Conservation (phyloP, 2,329 filamentous ascomycete species). For the Aspergillus sp. region DNA sequence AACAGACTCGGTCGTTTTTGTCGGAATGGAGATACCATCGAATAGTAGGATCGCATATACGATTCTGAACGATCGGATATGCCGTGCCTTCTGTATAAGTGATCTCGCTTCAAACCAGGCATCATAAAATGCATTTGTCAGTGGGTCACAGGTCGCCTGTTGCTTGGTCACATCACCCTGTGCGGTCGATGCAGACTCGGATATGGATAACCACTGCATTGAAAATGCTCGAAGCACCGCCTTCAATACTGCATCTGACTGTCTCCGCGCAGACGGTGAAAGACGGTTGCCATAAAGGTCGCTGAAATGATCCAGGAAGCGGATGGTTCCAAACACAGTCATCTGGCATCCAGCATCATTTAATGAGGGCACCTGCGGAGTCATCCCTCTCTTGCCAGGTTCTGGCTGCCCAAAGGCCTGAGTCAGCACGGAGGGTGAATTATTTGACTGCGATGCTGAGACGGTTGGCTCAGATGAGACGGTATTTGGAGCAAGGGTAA, state of each 20-base stretch:
- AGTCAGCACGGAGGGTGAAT: too few species aligned
- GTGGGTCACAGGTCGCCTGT: neutral
- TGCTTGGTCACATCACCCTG: neutral
- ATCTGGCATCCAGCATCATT: neutral
- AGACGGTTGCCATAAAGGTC: neutral
- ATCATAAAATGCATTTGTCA: neutral
- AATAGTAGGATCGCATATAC: constrained; percentile 15
- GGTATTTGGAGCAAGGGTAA: neutral
- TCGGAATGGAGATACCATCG: constrained; percentile 14
- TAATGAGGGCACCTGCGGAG: neutral
- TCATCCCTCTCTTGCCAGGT: too few species aligned
- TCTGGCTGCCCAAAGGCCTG: too few species aligned
- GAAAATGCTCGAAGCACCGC: constrained; percentile 12
- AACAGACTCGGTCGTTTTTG: constrained; percentile 1
- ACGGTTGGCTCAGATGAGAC: neutral
- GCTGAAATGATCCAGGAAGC: neutral
- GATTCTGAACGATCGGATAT: constrained; percentile 13
- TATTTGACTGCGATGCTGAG: neutral
- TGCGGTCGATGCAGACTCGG: neutral
- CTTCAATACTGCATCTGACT: constrained; percentile 14
- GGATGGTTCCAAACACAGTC: neutral
- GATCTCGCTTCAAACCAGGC: neutral
- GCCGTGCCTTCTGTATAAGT: neutral
- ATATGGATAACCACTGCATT: constrained; percentile 13
- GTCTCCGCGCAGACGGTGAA: constrained; percentile 3